These are phyloP conservation scores for Apophysomyces variabilis DNA, from an alignment of 371 early-diverging fungal species.

Conservation along the genomic window DNA sequence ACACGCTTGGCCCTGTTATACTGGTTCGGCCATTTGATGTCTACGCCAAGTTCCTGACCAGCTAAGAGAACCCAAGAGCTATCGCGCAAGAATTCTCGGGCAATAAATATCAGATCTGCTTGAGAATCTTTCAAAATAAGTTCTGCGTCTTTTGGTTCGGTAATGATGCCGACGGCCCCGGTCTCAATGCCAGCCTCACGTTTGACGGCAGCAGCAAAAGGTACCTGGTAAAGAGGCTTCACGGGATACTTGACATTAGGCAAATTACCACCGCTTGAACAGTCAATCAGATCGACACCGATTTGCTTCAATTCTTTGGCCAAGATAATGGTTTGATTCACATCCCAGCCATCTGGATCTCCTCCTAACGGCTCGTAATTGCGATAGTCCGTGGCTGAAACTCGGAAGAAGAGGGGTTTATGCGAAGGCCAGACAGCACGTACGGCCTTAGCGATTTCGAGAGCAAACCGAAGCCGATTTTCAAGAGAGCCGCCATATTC, in stretches of 20 bases:
- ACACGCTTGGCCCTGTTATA: slow-evolving; percentile 52
- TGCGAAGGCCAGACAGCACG: slow-evolving; percentile 74
- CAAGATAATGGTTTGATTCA: slow-evolving; percentile 68
- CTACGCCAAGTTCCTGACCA: slow-evolving; percentile 66
- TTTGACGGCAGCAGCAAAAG: slow-evolving; percentile 65
- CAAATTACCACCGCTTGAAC: slow-evolving; percentile 70
- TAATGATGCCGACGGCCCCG: slow-evolving; percentile 81
- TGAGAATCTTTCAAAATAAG: slow-evolving; percentile 62
- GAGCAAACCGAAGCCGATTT: slow-evolving; percentile 72
- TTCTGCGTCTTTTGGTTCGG: slow-evolving; percentile 68
- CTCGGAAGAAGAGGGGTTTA: slow-evolving; percentile 81
- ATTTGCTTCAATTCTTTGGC: slow-evolving; percentile 55
- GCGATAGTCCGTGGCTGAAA: slow-evolving; percentile 76
- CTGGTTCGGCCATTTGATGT: slow-evolving; percentile 68
- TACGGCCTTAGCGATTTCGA: slow-evolving; percentile 68
- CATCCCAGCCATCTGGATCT: slow-evolving; percentile 58
- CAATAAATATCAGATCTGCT: slow-evolving; percentile 81
- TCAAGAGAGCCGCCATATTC: slow-evolving; percentile 82
- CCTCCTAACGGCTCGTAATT: slow-evolving; percentile 32
- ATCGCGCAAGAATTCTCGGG: slow-evolving; percentile 77
- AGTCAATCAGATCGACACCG: slow-evolving; percentile 82
- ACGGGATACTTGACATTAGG: slow-evolving; percentile 54
- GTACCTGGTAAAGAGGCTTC: slow-evolving; percentile 74
- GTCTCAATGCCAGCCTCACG: slow-evolving; percentile 60
- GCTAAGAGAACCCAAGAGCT: slow-evolving; percentile 32